Evolutionary conservation across 768 basidiomycete species (phyloP).

Genomic region (Pholiota molesta): DNA sequence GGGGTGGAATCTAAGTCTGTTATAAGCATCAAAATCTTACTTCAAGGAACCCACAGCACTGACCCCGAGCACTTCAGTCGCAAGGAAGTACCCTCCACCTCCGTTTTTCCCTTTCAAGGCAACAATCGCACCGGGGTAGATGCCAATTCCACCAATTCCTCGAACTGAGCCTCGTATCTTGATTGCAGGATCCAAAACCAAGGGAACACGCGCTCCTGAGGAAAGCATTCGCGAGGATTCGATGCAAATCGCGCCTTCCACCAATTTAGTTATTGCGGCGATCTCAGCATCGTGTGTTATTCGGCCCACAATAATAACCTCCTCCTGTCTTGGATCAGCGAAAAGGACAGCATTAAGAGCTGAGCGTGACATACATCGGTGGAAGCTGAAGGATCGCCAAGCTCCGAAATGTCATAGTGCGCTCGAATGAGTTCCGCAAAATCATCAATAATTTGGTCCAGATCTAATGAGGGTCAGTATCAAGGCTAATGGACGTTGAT

Average conservation of each 20-base stretch:
- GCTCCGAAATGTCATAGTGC: constrained; percentile 70
- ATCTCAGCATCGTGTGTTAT: constrained; percentile 72
- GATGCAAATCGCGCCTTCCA: constrained; percentile 72
- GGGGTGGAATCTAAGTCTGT: constrained; percentile 59
- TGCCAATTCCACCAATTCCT: constrained; percentile 65
- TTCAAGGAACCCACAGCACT: constrained; percentile 27
- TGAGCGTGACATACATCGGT: constrained; percentile 40
- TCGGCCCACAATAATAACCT: constrained; percentile 72
- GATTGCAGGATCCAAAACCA: constrained; percentile 70
- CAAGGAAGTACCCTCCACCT: constrained; percentile 85
- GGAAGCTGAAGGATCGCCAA: constrained; percentile 68
- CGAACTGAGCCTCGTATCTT: constrained; percentile 65
- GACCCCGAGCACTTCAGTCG: constrained; percentile 81
- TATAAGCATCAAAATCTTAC: not conserved
- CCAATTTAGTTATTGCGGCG: constrained; percentile 61
- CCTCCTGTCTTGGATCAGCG: constrained; percentile 44
- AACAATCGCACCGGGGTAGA: constrained; percentile 90
- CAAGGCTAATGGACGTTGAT: constrained; percentile 1
- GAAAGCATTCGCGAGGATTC: constrained; percentile 84
- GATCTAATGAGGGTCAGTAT: constrained; percentile 42
- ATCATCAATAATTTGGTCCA: constrained; percentile 89
- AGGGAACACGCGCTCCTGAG: constrained; percentile 63
- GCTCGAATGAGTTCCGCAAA: constrained; percentile 73
- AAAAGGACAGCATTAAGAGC: constrained; percentile 4
- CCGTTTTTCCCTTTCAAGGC: constrained; percentile 90